Conservation (phyloP, 352 stramenopile genomes). For the Globisporangium barbulae region DNA sequence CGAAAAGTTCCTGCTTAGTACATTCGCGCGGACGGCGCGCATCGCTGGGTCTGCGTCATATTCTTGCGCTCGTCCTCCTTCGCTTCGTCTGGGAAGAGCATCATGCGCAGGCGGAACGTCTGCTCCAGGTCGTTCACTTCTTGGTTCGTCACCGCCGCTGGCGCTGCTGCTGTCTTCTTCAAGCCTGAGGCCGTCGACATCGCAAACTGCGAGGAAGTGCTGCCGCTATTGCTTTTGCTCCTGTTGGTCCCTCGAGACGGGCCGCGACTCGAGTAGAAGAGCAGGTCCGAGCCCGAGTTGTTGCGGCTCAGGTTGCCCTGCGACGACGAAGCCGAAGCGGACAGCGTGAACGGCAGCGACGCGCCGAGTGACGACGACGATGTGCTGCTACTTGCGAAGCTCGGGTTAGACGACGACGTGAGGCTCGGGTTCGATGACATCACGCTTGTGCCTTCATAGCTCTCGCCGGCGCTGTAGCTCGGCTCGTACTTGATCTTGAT, state of each 20-base stretch:
- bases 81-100: constrained; percentile 22
- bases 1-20: neutral
- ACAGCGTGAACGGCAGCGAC: constrained; percentile 9
- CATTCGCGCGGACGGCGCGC: neutral
- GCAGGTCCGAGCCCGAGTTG: constrained; percentile 3
- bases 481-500: constrained; percentile 12
- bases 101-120: constrained; percentile 31
- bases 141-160: neutral
- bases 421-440: constrained; percentile 15
- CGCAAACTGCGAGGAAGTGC: neutral
- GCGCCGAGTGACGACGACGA: constrained; percentile 7
- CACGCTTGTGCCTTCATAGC: constrained; percentile 18
- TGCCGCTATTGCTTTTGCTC: neutral
- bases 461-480: constrained; percentile 14
- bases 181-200: neutral
- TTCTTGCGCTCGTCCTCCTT: constrained; percentile 11
- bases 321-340: neutral
- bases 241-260: neutral
- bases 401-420: constrained; percentile 5
- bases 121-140: constrained; percentile 25
- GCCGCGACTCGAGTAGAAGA: neutral
- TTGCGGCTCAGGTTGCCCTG: neutral
- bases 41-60: neutral
- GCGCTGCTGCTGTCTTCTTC: constrained; percentile 1
- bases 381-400: constrained; percentile 14